phyloP scores from a whole-genome alignment of 1,284 basidiomycete genomes.

The Irpex sp. region DNA sequence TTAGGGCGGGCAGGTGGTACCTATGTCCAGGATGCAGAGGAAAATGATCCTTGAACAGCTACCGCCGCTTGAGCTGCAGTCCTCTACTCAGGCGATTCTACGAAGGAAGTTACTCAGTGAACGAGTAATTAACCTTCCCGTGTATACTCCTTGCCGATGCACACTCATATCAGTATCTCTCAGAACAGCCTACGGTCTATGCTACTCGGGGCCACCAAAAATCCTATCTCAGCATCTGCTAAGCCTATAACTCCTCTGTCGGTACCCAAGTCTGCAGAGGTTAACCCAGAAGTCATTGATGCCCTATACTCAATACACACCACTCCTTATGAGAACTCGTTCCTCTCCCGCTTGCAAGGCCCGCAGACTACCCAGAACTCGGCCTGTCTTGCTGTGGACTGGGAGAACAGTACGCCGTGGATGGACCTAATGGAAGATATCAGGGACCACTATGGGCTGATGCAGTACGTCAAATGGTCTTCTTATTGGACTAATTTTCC shows the following conservation, averaged over 20 bases:
- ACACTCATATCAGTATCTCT: not conserved
- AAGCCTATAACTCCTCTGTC: conserved; percentile 15
- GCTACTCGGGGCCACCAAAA: conserved; percentile 8
- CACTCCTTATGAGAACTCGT: conserved; percentile 58
- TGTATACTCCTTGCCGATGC: not conserved
- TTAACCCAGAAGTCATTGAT: conserved; percentile 41
- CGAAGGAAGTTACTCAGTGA: conserved; percentile 12
- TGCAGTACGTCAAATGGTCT: conserved; percentile 42
- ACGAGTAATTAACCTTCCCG: conserved; percentile 9
- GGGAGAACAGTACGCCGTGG: conserved; percentile 67
- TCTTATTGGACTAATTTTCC: not conserved
- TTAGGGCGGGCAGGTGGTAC: conserved; percentile 7
- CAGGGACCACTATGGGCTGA: conserved; percentile 50
- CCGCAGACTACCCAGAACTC: conserved; percentile 8
- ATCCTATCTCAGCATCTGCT: conserved; percentile 8
- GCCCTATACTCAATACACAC: conserved; percentile 49
- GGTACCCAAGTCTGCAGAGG: conserved; percentile 12
- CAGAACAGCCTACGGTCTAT: conserved; percentile 18
- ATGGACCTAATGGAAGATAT: conserved; percentile 68
- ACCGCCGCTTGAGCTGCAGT: not conserved
- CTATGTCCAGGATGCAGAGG: conserved; percentile 14
- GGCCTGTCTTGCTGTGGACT: conserved; percentile 50
- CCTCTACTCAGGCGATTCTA: conserved; percentile 7
- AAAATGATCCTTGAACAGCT: conserved; percentile 10
- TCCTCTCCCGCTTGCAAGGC: conserved; percentile 55